These are phyloP conservation scores for Leccinum pellstonianum DNA, from an alignment of 768 basidiomycete genomes.

Conservation along the genomic window DNA sequence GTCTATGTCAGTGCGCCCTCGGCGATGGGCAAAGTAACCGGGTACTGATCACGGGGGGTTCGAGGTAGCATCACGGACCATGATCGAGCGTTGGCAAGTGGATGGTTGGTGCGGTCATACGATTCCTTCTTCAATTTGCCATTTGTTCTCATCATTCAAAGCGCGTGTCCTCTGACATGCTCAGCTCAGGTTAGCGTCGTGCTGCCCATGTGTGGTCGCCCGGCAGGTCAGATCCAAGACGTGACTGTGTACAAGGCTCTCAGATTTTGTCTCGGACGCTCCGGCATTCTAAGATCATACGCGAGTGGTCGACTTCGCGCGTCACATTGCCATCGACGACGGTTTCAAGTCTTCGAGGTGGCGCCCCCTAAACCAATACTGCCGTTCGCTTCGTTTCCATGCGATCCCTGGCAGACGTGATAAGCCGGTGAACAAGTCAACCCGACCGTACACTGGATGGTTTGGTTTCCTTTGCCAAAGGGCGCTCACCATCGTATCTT, in stretches of 20 bases:
- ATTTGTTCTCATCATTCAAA: neutral
- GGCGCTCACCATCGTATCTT: conserved; percentile 6
- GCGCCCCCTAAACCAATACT: conserved; percentile 3
- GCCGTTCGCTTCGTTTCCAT: neutral
- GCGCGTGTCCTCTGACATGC: conserved; percentile 5
- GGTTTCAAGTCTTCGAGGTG: neutral
- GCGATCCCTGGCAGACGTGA: neutral
- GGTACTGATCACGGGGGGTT: neutral
- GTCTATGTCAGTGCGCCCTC: neutral
- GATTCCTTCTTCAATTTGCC: neutral
- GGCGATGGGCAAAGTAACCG: conserved; percentile 15
- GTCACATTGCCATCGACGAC: neutral
- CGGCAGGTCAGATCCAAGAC: neutral
- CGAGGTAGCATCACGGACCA: neutral
- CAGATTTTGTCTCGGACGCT: neutral
- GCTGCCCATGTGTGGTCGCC: conserved; percentile 4
- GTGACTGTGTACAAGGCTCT: neutral
- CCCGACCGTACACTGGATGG: conserved; percentile 26
- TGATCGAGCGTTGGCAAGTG: neutral
- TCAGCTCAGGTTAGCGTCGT: neutral
- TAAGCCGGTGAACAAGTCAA: neutral
- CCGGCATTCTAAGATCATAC: neutral
- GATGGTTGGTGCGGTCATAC: neutral
- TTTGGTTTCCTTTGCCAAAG: conserved; percentile 12
- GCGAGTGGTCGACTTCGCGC: neutral